Evolutionary conservation across 2,329 filamentous ascomycete genomes (phyloP).

Genomic region (Aspergillus ibericus): DNA sequence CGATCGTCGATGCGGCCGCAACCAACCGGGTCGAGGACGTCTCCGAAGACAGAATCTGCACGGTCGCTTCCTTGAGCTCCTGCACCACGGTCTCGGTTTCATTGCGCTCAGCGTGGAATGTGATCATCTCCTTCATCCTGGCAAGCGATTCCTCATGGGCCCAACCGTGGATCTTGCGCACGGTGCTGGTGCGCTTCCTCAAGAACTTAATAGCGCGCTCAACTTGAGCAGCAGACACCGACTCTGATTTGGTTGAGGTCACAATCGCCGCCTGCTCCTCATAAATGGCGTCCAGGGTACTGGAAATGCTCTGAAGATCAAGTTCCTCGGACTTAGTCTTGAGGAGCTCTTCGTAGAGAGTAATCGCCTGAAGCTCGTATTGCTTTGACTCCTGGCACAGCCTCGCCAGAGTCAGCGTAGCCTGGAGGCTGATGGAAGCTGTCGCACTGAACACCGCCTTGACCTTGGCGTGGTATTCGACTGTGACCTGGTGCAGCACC

Average conservation of each 20-base stretch:
- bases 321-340: slow-evolving; percentile 33
- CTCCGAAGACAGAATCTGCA: slow-evolving; percentile 36
- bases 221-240: slow-evolving; percentile 30
- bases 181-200: slow-evolving; percentile 29
- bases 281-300: slow-evolving; percentile 38
- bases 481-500: slow-evolving; percentile 35
- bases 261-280: slow-evolving; percentile 37
- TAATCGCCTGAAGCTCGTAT: slow-evolving; percentile 37
- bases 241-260: slow-evolving; percentile 22
- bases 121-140: slow-evolving; percentile 38
- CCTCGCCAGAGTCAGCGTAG: slow-evolving; percentile 37
- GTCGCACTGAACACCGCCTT: slow-evolving; percentile 36
- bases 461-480: slow-evolving; percentile 36
- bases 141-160: slow-evolving; percentile 42
- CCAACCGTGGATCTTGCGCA: slow-evolving; percentile 39
- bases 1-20: slow-evolving; percentile 38
- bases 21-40: slow-evolving; percentile 31
- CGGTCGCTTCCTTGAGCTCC: slow-evolving; percentile 36
- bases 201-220: slow-evolving; percentile 33
- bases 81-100: slow-evolving; percentile 31
- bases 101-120: slow-evolving; percentile 35
- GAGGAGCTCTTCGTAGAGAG: slow-evolving; percentile 40
- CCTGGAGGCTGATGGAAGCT: slow-evolving; percentile 39
- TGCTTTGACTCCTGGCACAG: slow-evolving; percentile 41
- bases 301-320: slow-evolving; percentile 35